Percentiles rank a stretch among this genome's conserved stretches.
Evolutionary conservation across 208 protist species (phyloP).

Genomic region (Trypanosoma avium): DNA sequence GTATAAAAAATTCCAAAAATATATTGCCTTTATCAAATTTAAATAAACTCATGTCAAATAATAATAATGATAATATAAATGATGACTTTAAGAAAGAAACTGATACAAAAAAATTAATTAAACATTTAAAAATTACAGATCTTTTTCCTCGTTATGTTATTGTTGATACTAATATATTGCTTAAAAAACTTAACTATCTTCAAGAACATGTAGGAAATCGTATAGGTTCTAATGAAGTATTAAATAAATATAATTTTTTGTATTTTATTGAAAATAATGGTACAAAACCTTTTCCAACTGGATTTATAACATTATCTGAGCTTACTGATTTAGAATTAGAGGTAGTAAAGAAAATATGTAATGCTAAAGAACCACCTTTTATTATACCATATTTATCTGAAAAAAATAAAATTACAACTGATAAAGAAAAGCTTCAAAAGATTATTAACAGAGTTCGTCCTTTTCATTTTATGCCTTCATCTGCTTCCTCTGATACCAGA

Average conservation of each 20-base stretch:
- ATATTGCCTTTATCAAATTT: no score
- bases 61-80: background rate
- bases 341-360: conserved; percentile 13
- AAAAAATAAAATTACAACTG: background rate
- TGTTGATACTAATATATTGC: conserved; percentile 10
- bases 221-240: background rate
- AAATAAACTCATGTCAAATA: background rate
- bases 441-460: conserved; percentile 6
- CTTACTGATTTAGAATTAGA: background rate
- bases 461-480: conserved; percentile 12
- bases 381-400: conserved; percentile 7
- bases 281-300: conserved; percentile 13
- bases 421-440: background rate
- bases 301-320: conserved; percentile 12
- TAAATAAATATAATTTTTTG: conserved; percentile 10
- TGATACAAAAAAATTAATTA: background rate
- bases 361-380: conserved; percentile 2
- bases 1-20: no score
- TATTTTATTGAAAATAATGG: conserved; percentile 17
- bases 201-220: conserved; percentile 5
- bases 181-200: conserved; percentile 14
- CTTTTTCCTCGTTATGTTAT: conserved; percentile 12
- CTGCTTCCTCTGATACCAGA: conserved; percentile 1
- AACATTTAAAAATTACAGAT: background rate
- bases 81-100: background rate